These are phyloP conservation scores for Termitomyces sp. DNA, from an alignment of 768 basidiomycete genomes.

Conservation along the genomic window DNA sequence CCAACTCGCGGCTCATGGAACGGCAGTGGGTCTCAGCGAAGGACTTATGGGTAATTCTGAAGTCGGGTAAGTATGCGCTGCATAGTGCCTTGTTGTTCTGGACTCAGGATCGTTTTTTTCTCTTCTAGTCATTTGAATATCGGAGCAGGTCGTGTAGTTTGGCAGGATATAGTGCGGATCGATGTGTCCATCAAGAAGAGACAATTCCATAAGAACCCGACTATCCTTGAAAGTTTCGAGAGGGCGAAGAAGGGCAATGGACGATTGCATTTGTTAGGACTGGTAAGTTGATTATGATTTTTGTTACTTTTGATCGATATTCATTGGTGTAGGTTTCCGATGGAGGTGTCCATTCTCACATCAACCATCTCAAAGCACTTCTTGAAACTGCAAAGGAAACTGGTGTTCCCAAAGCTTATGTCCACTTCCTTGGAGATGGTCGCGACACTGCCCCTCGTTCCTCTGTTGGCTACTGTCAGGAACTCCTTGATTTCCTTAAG, in stretches of 20 bases:
- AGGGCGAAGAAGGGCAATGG: slow-evolving; percentile 81
- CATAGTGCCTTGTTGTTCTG: too few species aligned
- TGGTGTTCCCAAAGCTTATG: slow-evolving; percentile 79
- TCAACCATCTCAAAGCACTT: slow-evolving; percentile 83
- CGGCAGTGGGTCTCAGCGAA: slow-evolving; percentile 90
- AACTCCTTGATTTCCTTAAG: slow-evolving; percentile 73
- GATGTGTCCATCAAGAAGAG: slow-evolving; percentile 89
- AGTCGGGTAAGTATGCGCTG: slow-evolving; percentile 89
- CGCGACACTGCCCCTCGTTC: slow-evolving; percentile 91
- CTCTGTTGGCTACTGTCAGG: slow-evolving; percentile 69
- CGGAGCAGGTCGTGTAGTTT: slow-evolving; percentile 91
- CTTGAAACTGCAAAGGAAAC: slow-evolving; percentile 87
- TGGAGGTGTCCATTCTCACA: slow-evolving; percentile 97
- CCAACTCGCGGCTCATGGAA: slow-evolving; percentile 77
- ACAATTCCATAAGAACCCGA: slow-evolving; percentile 76
- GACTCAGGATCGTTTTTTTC: background rate
- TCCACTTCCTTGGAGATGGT: slow-evolving; percentile 95
- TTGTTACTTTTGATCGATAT: background rate
- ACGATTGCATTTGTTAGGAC: slow-evolving; percentile 82
- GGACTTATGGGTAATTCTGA: slow-evolving; percentile 98
- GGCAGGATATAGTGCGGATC: slow-evolving; percentile 97
- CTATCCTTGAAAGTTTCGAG: slow-evolving; percentile 70
- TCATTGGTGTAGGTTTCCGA: slow-evolving; percentile 61
- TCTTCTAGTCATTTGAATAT: slow-evolving; percentile 88
- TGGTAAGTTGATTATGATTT: slow-evolving; percentile 44